Base-by-base conservation (phyloP, 1,139 yeast genomes). In the Geotrichum cucujoidarum region DNA sequence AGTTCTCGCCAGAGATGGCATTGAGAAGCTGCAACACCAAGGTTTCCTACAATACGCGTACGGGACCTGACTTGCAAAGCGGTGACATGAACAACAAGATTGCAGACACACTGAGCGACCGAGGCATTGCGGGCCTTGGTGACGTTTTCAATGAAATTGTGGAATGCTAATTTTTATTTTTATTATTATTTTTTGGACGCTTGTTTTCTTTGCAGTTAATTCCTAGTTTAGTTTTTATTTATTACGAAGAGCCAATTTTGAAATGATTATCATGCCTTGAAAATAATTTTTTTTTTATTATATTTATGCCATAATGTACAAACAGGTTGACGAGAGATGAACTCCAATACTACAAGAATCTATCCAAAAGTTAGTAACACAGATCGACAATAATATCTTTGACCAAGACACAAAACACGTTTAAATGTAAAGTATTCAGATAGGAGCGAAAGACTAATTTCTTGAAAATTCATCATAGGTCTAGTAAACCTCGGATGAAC, bases 361-460 rank as follows among this genome's bases (percentile, higher is more conserved):
- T 24, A 6, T n/a, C 24, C 24, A 10, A 17, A 22, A 24, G n/a
- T 22, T 13, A 16, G 32, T 25, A 17, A 18, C 17, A 4, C 11
- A 25, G 14, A 4, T 13, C 14, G 34, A 17, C 21, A 30, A 13
- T 13, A 32, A 33, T 7, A 21, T 10, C 30, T 6, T 2, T 3
- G 30, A 33, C 6, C 38, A 21, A 24, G 14, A 11, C 16, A 30
- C 8, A 30, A 43, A 7, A 41, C n/a, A 32, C 20, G 21, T 20
- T 11, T 14, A 30, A 1, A 10, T 17, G 24, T n/a, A 25, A 35
- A 42, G 3, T 22, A 48, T 31, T 45, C 52, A 49, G 52, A 49
- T 49, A 49, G 52, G 52, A 49, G 52, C 52, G 52, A 49, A 49
- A 49, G 52, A 49, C 52, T 49, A 49, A 49, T 39, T 49, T 49